Conservation (phyloP, 768 basidiomycete species). For the Rhodotorula toruloides region DNA sequence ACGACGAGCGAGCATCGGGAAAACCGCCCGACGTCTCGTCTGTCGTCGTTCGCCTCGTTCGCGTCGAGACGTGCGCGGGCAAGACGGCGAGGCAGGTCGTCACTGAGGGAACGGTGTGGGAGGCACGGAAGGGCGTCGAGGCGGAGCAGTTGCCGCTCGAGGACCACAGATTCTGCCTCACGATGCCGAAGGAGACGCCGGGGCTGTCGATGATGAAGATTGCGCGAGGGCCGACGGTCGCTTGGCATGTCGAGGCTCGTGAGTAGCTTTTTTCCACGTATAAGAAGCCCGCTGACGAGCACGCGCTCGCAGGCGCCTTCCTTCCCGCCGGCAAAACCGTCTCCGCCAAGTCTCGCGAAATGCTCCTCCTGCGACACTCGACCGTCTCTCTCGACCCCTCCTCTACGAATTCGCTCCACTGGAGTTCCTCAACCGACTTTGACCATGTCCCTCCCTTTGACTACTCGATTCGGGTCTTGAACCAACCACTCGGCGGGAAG, state of each 20-base stretch:
- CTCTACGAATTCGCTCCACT: no score
- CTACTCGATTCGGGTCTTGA: no score
- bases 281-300: no score
- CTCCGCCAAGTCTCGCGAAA: no score
- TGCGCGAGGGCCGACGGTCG: background rate
- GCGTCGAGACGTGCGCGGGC: constrained; percentile 8
- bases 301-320: no score
- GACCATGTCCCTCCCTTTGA: no score
- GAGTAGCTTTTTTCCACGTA: background rate
- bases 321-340: no score
- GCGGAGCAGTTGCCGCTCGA: background rate
- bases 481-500: no score
- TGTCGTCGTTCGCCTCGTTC: constrained; percentile 9
- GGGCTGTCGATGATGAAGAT: constrained; percentile 5
- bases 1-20: constrained; percentile 17
- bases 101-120: constrained; percentile 5
- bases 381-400: no score
- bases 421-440: no score
- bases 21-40: background rate
- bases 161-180: background rate
- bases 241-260: constrained; percentile 1
- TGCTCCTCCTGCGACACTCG: no score
- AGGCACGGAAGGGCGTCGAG: background rate
- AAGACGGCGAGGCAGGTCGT: constrained; percentile 1
- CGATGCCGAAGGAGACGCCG: background rate